phyloP scores from a whole-genome alignment of 2,329 filamentous ascomycete species.

The Xylariaceae sp. region DNA sequence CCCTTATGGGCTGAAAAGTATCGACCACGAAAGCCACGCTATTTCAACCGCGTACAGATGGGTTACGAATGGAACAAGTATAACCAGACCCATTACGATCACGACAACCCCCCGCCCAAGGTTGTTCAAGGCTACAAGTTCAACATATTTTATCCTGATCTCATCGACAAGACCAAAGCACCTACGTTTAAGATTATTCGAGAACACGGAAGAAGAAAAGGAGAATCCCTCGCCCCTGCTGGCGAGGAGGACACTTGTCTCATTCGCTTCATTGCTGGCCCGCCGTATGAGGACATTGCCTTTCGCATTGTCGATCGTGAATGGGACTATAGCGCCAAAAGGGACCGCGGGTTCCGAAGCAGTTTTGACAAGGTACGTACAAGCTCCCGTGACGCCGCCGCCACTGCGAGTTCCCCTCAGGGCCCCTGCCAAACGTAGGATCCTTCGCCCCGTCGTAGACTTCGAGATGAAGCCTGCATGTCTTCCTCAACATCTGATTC shows the following conservation, averaged over 20 bases:
- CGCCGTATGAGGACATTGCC: slow-evolving; percentile 93
- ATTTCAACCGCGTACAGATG: slow-evolving; percentile 98
- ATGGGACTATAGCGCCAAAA: slow-evolving; percentile 97
- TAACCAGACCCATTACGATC: slow-evolving; percentile 98
- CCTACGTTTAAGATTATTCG: slow-evolving; percentile 95
- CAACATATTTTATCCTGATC: slow-evolving; percentile 97
- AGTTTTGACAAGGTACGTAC: slow-evolving; percentile 88
- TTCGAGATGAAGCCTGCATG: slow-evolving; percentile 3
- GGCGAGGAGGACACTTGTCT: slow-evolving; percentile 96
- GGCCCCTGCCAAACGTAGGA: background rate
- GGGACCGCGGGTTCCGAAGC: slow-evolving; percentile 89
- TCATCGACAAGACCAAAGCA: slow-evolving; percentile 90
- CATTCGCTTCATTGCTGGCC: slow-evolving; percentile 90
- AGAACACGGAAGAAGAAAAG: slow-evolving; percentile 80
- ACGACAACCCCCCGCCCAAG: slow-evolving; percentile 95
- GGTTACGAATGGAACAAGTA: slow-evolving; percentile 99
- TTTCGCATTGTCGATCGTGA: slow-evolving; percentile 97
- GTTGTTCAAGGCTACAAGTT: slow-evolving; percentile 99
- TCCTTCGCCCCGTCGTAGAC: slow-evolving; percentile 7
- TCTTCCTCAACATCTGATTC: slow-evolving; percentile 8
- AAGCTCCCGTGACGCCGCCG: slow-evolving; percentile 1
- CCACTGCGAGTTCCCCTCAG: slow-evolving; percentile 11
- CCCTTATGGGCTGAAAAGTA: slow-evolving; percentile 81
- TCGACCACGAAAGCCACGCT: slow-evolving; percentile 83
- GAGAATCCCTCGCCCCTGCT: slow-evolving; percentile 86